A percentile compares a stretch with the other conserved stretches of the same genome.
These are phyloP conservation scores for Cryphonectria carpinicola DNA, from an alignment of 2,329 filamentous ascomycete genomes.

Conservation along the genomic window DNA sequence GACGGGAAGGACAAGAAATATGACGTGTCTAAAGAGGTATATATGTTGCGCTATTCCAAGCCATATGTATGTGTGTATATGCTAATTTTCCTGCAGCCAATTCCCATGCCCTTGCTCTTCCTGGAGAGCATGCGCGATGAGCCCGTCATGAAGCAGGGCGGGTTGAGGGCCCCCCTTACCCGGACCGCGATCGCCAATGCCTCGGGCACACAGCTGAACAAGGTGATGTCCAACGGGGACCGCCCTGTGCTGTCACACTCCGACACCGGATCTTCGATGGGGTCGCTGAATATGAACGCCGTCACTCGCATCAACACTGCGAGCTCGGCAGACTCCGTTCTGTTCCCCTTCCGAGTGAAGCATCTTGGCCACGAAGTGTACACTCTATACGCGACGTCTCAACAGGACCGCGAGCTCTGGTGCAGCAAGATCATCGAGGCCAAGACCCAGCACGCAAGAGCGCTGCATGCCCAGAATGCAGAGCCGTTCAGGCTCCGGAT, in stretches of 20 bases:
- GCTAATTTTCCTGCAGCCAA: constrained; percentile 59
- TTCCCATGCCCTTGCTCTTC: constrained; percentile 94
- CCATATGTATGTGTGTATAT: neutral
- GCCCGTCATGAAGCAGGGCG: constrained; percentile 81
- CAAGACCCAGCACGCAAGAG: constrained; percentile 90
- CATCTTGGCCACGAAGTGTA: constrained; percentile 94
- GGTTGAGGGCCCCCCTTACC: constrained; percentile 66
- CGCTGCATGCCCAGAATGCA: constrained; percentile 87
- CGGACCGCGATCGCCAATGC: constrained; percentile 61
- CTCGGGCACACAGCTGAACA: constrained; percentile 61
- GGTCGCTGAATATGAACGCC: constrained; percentile 45
- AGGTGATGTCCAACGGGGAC: constrained; percentile 55
- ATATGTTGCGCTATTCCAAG: neutral
- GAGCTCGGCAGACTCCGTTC: constrained; percentile 71
- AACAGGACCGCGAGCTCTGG: constrained; percentile 82
- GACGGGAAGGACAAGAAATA: constrained; percentile 78
- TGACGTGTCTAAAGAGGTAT: constrained; percentile 89
- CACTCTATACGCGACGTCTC: constrained; percentile 81
- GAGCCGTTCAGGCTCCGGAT: constrained; percentile 93
- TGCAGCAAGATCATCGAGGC: constrained; percentile 92
- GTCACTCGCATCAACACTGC: constrained; percentile 47
- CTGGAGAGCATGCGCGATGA: constrained; percentile 93
- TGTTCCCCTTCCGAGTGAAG: constrained; percentile 95
- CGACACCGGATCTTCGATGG: constrained; percentile 68
- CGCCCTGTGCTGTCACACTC: constrained; percentile 68